Percentiles rank a stretch among this genome's conserved stretches.
Conservation (phyloP, 2,329 filamentous ascomycete species). For the Tolypocladium guangdongense region DNA sequence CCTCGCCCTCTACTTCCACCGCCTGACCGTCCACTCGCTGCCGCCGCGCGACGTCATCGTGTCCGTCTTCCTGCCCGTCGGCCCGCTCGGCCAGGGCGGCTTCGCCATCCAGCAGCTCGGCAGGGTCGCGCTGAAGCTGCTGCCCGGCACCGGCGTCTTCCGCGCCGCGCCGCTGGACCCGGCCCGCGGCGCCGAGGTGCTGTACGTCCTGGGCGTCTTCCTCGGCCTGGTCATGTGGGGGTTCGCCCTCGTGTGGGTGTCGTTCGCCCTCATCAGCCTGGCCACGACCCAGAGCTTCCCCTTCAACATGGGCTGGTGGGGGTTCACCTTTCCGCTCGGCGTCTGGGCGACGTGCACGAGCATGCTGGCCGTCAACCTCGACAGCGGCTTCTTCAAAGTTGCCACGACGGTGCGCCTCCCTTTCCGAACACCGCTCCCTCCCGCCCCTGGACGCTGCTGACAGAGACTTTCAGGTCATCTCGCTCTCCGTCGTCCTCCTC, state of each 20-base stretch:
- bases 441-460: constrained; percentile 3
- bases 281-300: constrained; percentile 27
- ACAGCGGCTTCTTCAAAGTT: constrained; percentile 32
- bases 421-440: not conserved
- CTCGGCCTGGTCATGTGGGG: constrained; percentile 32
- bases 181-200: constrained; percentile 26
- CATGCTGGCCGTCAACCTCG: constrained; percentile 27
- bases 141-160: constrained; percentile 32
- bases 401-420: constrained; percentile 20
- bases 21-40: constrained; percentile 54
- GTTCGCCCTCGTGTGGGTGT: constrained; percentile 32
- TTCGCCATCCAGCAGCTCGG: constrained; percentile 45
- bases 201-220: constrained; percentile 47
- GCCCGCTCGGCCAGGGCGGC: constrained; percentile 55
- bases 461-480: constrained; percentile 23
- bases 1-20: constrained; percentile 58
- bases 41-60: constrained; percentile 58
- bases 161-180: constrained; percentile 24
- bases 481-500: constrained; percentile 27
- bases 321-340: constrained; percentile 35
- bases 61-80: constrained; percentile 55
- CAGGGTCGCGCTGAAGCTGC: constrained; percentile 30
- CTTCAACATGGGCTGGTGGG: constrained; percentile 39
- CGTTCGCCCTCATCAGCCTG: constrained; percentile 30
- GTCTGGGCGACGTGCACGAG: constrained; percentile 31